phyloP scores from a whole-genome alignment of 805 yeast genomes.

The Yarrowia divulgata region DNA sequence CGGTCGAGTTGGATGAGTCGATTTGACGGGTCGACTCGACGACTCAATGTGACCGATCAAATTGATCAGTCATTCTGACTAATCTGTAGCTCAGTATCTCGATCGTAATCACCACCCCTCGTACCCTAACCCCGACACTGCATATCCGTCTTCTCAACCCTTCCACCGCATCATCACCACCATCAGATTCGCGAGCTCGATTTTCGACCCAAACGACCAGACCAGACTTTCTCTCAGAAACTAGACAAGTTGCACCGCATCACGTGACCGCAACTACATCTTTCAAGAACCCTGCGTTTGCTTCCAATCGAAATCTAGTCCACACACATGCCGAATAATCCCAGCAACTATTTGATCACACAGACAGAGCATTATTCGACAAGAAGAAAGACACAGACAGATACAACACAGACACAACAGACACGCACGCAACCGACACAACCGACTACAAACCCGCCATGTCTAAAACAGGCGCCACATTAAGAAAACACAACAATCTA shows the following conservation, averaged over 20 bases:
- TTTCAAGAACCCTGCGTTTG: conserved; percentile 1
- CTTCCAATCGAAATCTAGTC: neutral
- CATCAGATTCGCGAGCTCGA: conserved; percentile 2
- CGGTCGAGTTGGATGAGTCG: neutral
- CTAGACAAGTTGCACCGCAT: conserved; percentile 14
- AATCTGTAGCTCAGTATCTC: no score
- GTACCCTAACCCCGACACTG: neutral
- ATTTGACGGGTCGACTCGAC: no score
- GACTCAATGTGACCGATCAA: neutral
- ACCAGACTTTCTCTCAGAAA: neutral
- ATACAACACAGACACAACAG: neutral
- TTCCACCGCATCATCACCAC: conserved; percentile 6
- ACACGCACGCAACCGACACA: neutral
- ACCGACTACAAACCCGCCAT: conserved; percentile 1
- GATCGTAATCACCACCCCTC: neutral
- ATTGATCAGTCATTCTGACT: neutral
- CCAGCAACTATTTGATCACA: neutral
- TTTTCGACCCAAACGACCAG: neutral
- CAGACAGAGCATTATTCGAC: neutral
- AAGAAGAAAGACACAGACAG: no score
- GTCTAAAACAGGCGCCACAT: conserved; percentile 32
- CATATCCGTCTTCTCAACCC: conserved; percentile 6
- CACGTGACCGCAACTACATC: conserved; percentile 8
- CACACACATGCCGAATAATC: conserved; percentile 16
- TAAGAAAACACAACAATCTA: conserved; percentile 23